These are phyloP conservation scores for Trichosporon ovoides DNA, from an alignment of 1,284 basidiomycete genomes.

Conservation along the genomic window DNA sequence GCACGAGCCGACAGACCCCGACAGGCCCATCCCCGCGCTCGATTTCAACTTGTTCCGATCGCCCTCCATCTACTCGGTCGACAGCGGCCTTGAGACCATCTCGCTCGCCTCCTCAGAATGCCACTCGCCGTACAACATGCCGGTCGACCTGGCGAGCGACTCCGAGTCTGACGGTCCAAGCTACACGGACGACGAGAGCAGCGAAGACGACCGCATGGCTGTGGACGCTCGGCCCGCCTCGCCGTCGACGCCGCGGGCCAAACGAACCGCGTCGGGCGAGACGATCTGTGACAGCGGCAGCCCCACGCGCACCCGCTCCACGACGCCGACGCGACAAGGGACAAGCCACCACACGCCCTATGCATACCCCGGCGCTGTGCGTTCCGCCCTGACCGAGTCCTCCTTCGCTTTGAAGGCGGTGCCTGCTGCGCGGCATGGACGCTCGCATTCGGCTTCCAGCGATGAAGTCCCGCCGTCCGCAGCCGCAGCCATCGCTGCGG, in stretches of 20 bases:
- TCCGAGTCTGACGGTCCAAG: background rate
- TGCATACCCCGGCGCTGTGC: background rate
- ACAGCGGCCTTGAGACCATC: slow-evolving; percentile 16
- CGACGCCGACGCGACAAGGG: slow-evolving; percentile 8
- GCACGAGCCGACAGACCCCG: slow-evolving; percentile 5
- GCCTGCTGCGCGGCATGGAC: background rate
- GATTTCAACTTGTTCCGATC: slow-evolving; percentile 42
- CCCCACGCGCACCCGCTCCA: slow-evolving; percentile 5
- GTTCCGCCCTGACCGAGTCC: background rate
- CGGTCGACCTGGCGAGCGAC: background rate
- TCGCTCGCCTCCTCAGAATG: slow-evolving; percentile 6
- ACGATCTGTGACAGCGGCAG: background rate
- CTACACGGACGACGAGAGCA: slow-evolving; percentile 10
- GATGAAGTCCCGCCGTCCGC: slow-evolving; percentile 1
- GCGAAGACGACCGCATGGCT: slow-evolving; percentile 5
- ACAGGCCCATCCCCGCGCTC: slow-evolving; percentile 32
- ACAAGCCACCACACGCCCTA: background rate
- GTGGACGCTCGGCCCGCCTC: background rate
- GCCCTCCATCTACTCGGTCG: slow-evolving; percentile 37
- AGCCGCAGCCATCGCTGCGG: background rate
- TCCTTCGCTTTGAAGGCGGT: background rate
- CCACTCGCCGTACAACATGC: background rate
- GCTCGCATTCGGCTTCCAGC: slow-evolving; percentile 1
- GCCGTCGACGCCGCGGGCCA: slow-evolving; percentile 11
- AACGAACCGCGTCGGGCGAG: slow-evolving; percentile 8